phyloP scores from a whole-genome alignment of 495 filamentous ascomycete genomes.

The Astrocystis sublimbata region DNA sequence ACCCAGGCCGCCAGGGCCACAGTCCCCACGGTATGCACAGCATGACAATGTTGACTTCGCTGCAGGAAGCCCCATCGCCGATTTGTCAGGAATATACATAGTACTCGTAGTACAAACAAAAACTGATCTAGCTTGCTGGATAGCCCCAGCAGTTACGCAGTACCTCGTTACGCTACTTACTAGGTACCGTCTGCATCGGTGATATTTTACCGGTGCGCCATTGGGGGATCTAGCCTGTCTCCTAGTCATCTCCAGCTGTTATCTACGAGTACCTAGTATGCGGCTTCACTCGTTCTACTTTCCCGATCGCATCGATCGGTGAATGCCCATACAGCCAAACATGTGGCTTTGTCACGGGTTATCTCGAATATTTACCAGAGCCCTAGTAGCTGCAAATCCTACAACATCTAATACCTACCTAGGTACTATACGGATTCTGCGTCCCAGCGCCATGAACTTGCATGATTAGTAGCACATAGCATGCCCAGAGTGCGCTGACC shows the following conservation, averaged over 20 bases:
- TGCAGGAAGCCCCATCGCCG: background rate
- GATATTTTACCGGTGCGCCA: slow-evolving; percentile 1
- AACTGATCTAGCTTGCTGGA: background rate
- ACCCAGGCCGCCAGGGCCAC: too few relatives aligned
- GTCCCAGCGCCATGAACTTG: background rate
- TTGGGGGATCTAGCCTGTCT: slow-evolving; percentile 3
- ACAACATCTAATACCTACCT: too few relatives aligned
- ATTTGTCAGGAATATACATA: background rate
- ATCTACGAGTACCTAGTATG: too few relatives aligned
- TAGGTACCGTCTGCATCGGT: background rate
- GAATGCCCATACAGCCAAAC: slow-evolving; percentile 1
- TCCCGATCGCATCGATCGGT: slow-evolving; percentile 6
- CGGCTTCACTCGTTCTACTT: background rate
- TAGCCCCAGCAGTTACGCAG: background rate
- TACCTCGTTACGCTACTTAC: too few relatives aligned
- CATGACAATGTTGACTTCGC: background rate
- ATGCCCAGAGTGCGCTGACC: background rate
- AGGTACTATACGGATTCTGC: background rate
- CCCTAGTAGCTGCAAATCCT: too few relatives aligned
- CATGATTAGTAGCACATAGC: slow-evolving; percentile 1
- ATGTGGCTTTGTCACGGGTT: background rate
- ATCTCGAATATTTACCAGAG: too few relatives aligned
- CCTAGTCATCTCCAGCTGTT: too few relatives aligned
- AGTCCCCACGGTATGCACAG: background rate
- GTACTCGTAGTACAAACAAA: too few relatives aligned